phyloP scores from a whole-genome alignment of 768 basidiomycete species.

The Russula dissimulans region DNA sequence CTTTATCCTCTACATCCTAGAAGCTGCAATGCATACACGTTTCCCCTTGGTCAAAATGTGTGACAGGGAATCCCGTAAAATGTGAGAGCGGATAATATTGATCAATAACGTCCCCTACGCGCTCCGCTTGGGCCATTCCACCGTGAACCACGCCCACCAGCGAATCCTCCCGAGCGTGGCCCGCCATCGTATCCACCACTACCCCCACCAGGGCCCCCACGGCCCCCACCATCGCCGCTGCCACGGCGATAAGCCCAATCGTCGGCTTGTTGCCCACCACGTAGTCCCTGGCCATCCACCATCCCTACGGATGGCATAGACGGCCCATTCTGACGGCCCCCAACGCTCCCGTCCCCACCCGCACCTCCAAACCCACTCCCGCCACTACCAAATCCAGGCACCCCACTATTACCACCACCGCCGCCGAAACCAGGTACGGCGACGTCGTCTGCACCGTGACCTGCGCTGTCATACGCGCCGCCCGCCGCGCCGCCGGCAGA shows the following conservation, averaged over 20 bases:
- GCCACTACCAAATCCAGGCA: neutral
- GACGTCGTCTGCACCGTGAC: conserved; percentile 41
- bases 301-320: neutral
- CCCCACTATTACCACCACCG: conserved; percentile 2
- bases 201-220: conserved; percentile 23
- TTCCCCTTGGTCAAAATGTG: neutral
- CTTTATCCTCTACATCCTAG: neutral
- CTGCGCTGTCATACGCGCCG: conserved; percentile 29
- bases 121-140: conserved; percentile 10
- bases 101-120: conserved; percentile 11
- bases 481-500: conserved; percentile 13
- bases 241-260: conserved; percentile 16
- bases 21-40: conserved; percentile 5
- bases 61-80: neutral
- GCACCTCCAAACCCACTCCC: neutral
- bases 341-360: neutral
- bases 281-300: neutral
- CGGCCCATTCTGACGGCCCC: neutral
- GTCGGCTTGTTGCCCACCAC: conserved; percentile 7
- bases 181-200: conserved; percentile 28
- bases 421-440: conserved; percentile 30
- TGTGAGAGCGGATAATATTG: neutral
- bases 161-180: conserved; percentile 24
- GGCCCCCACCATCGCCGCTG: conserved; percentile 25
- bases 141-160: conserved; percentile 22